Percentiles rank a stretch among this genome's conserved stretches.
Conservation (phyloP, 768 basidiomycete genomes). For the Guyanaporus albipodus region DNA sequence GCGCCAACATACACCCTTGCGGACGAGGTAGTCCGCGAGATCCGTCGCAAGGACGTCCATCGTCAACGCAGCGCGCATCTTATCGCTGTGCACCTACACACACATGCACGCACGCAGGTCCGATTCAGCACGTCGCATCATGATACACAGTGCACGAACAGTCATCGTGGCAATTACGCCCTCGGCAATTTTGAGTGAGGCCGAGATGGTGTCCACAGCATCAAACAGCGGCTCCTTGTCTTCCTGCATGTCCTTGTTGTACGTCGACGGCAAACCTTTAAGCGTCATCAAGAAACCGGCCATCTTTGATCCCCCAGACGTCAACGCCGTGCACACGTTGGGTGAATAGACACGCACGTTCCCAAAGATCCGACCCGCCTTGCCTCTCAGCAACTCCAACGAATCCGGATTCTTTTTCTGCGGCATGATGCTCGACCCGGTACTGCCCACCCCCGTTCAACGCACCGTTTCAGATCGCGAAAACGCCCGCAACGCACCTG, state of each 20-base stretch:
- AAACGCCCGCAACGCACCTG: conserved; percentile 50
- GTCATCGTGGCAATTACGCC: conserved; percentile 91
- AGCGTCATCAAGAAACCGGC: conserved; percentile 96
- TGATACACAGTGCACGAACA: conserved; percentile 41
- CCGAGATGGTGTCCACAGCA: conserved; percentile 81
- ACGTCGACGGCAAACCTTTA: conserved; percentile 96
- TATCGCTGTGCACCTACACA: conserved; percentile 85
- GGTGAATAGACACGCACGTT: conserved; percentile 47
- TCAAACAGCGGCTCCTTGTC: conserved; percentile 98
- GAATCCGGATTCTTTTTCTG: conserved; percentile 99
- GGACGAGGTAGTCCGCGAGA: conserved; percentile 95
- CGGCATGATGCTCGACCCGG: conserved; percentile 99
- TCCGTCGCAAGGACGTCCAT: conserved; percentile 99
- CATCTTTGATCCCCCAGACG: conserved; percentile 52
- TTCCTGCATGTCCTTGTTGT: conserved; percentile 99
- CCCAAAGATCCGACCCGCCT: conserved; percentile 92
- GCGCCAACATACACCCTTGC: conserved; percentile 78
- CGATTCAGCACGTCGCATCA: not conserved
- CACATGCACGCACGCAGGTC: conserved; percentile 32
- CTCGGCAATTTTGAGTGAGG: conserved; percentile 88
- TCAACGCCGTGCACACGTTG: not conserved
- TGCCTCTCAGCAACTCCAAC: conserved; percentile 90
- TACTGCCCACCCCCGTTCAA: conserved; percentile 46
- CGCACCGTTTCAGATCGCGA: no score
- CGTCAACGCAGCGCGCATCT: conserved; percentile 87